Evolutionary conservation across 176 grass and related monocot species (phyloP).

Genomic region (Aechmea fasciata): DNA sequence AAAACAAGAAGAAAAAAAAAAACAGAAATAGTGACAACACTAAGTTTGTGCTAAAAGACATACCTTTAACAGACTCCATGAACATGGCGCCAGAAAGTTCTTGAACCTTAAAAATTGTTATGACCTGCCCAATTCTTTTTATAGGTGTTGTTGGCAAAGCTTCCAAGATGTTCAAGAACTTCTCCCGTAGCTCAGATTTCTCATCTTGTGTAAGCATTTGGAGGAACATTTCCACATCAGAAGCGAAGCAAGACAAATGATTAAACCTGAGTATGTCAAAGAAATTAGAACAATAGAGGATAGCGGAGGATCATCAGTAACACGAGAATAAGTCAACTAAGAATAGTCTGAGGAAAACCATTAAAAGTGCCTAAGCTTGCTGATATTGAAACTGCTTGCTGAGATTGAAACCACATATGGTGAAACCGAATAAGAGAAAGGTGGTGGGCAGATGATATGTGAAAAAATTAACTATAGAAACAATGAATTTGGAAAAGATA

Average conservation of each 20-base stretch:
- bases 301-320: neutral
- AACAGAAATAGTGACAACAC: neutral
- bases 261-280: slow-evolving; percentile 54
- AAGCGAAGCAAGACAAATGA: slow-evolving; percentile 71
- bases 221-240: slow-evolving; percentile 80
- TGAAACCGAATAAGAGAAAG: too few relatives aligned
- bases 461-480: too few relatives aligned
- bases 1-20: neutral
- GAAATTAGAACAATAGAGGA: slow-evolving; percentile 5
- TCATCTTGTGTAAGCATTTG: slow-evolving; percentile 52
- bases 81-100: slow-evolving; percentile 66
- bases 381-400: too few relatives aligned
- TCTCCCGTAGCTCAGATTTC: slow-evolving; percentile 49
- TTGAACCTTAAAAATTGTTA: slow-evolving; percentile 72
- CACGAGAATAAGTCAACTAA: neutral
- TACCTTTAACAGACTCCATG: slow-evolving; percentile 48
- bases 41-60: neutral
- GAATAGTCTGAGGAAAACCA: too few relatives aligned
- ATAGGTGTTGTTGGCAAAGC: slow-evolving; percentile 37
- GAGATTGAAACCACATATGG: too few relatives aligned
- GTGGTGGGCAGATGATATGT: too few relatives aligned
- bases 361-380: too few relatives aligned
- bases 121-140: slow-evolving; percentile 45
- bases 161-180: slow-evolving; percentile 43
- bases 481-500: too few relatives aligned